Percentiles rank a stretch among this genome's conserved stretches.
phyloP scores from a whole-genome alignment of 176 grass and related monocot genomes.

The Lolium multiflorum region DNA sequence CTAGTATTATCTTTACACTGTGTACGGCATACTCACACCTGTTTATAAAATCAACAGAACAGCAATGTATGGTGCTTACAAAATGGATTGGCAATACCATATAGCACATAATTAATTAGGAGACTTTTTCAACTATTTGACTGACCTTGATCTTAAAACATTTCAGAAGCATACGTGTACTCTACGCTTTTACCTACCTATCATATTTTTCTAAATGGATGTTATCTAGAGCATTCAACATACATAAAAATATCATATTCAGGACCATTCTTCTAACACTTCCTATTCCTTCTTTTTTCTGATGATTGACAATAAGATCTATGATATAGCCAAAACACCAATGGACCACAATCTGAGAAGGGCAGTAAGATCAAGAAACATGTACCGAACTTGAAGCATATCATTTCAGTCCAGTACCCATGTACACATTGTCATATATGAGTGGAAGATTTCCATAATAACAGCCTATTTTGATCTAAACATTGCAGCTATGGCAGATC shows the following conservation, averaged over 20 bases:
- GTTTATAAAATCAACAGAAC: neutral
- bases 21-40: neutral
- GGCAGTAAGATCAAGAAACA: neutral
- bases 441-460: neutral
- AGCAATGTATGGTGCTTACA: neutral
- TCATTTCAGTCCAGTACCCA: neutral
- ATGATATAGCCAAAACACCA: neutral
- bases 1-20: slow-evolving; percentile 21
- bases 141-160: neutral
- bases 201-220: neutral
- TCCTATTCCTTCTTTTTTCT: neutral
- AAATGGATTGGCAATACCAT: neutral
- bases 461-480: neutral
- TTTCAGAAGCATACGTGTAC: neutral
- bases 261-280: neutral
- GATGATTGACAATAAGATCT: neutral
- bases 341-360: slow-evolving; percentile 1
- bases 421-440: neutral
- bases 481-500: neutral
- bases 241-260: neutral
- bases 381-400: neutral
- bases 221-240: neutral
- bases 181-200: neutral
- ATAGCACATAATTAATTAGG: neutral
- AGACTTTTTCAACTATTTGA: neutral